phyloP scores from a whole-genome alignment of 73 alveolate species.

The Paramecium biaurelia region DNA sequence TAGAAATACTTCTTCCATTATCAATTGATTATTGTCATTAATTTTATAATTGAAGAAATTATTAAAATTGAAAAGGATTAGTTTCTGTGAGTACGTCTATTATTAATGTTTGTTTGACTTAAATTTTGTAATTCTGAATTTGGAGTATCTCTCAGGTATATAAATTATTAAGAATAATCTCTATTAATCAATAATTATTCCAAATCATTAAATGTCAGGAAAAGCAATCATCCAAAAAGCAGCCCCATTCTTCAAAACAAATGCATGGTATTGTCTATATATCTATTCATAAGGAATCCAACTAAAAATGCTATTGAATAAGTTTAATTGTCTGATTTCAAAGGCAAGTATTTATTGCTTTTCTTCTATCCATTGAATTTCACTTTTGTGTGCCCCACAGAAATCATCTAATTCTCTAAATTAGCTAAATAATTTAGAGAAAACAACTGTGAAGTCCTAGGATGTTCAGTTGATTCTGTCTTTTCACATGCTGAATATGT shows the following conservation, averaged over 20 bases:
- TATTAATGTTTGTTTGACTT: too few species aligned
- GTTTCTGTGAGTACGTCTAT: too few species aligned
- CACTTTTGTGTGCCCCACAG: constrained; percentile 99
- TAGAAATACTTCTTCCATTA: neutral
- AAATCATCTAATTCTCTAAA: constrained; percentile 80
- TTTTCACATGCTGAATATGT: constrained; percentile 92
- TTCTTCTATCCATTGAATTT: constrained; percentile 99
- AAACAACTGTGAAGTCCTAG: constrained; percentile 86
- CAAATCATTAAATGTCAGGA: constrained; percentile 24
- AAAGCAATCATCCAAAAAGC: constrained; percentile 64
- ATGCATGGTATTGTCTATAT: constrained; percentile 13
- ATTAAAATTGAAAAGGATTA: too few species aligned
- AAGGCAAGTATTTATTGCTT: constrained; percentile 96
- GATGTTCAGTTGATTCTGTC: constrained; percentile 95
- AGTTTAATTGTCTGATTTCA: constrained; percentile 87
- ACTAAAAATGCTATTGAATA: constrained; percentile 71
- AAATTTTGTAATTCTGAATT: neutral
- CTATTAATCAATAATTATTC: neutral
- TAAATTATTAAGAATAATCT: neutral
- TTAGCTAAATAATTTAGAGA: constrained; percentile 88
- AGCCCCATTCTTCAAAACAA: constrained; percentile 60
- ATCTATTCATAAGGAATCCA: neutral
- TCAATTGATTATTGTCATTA: neutral
- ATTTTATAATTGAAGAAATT: too few species aligned
- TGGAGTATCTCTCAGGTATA: neutral